Evolutionary conservation across 768 basidiomycete species (phyloP), one percentile per base, ranked within the genome.

Genomic region (Xerocomellus amylosporus): DNA sequence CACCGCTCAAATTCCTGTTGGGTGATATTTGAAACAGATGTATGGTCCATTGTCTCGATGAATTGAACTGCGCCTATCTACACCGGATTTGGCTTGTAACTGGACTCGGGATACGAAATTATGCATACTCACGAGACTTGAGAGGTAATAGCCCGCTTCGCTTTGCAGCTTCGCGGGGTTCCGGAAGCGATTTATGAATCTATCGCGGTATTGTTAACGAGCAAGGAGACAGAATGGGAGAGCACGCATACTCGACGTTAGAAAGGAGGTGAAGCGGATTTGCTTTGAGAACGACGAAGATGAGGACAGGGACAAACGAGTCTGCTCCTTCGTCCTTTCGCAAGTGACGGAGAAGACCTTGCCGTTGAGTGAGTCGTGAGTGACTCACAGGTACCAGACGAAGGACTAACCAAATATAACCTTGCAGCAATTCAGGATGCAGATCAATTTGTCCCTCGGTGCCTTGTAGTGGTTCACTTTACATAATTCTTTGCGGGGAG

Each of bases 391-490:
- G 50, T 42, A 45, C n/a, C n/a, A n/a, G n/a, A 10, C 46, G 58
- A 43, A 36, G 13, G 26, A 71, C 88, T 56, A 59, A 94, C 96
- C 97, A 65, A 97, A 98, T 62, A 99, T 98, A 71, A 99, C 93
- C 76, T 99, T 99, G 84, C 95, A 99, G 71, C 86, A 90, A 67
- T 99, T 99, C 46, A 98, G 74, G 37, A 98, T 89, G 71, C 97
- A 98, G 51, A 99, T 98, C 48, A 98, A 76, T 74, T 99, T 99
- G 72, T 99, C 97, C 40, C 97, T 81, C 8, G 97, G 97, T 10
- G 97, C 97, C 71, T 98, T 98, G 77, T 98, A 99, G 68, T 98
- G 94, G 64, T 97, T 98, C 58, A 99, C 88, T 79, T 98, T 98
- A 61, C 93, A 71, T 40, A 99, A 77, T 71, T 99, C 97, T 93